These are phyloP conservation scores for Wickerhamomyces sydowiorum DNA, from an alignment of 805 yeast genomes.

Conservation along the genomic window DNA sequence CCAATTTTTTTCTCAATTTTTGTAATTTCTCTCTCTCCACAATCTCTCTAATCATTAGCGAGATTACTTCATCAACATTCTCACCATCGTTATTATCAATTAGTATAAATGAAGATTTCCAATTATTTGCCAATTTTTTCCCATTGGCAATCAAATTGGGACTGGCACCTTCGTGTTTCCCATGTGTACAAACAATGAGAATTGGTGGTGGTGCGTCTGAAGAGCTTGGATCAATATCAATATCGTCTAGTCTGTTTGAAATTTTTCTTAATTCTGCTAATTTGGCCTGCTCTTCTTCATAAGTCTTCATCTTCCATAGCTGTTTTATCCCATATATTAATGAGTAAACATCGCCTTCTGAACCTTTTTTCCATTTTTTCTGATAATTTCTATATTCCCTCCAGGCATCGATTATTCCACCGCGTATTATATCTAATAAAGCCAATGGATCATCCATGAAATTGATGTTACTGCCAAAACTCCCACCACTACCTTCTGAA, in stretches of 20 bases:
- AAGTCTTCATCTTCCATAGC: constrained; percentile 42
- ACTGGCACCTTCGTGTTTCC: constrained; percentile 49
- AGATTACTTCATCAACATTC: constrained; percentile 51
- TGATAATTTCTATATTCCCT: constrained; percentile 53
- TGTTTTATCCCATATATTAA: constrained; percentile 50
- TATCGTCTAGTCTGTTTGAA: constrained; percentile 24
- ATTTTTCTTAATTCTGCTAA: constrained; percentile 25
- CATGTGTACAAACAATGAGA: constrained; percentile 61
- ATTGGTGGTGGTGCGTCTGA: constrained; percentile 57
- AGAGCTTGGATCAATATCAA: constrained; percentile 29
- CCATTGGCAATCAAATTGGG: constrained; percentile 59
- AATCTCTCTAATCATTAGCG: constrained; percentile 54
- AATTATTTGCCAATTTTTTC: constrained; percentile 43
- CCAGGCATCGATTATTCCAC: constrained; percentile 70
- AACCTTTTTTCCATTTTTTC: constrained; percentile 53
- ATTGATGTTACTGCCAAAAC: background rate
- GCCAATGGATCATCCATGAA: constrained; percentile 13
- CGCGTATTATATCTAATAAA: constrained; percentile 39
- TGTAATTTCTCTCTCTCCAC: constrained; percentile 38
- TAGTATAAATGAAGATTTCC: constrained; percentile 64
- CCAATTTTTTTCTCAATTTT: constrained; percentile 8
- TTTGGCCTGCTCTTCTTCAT: constrained; percentile 25
- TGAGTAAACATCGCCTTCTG: constrained; percentile 64
- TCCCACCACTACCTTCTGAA: constrained; percentile 1
- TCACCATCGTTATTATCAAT: constrained; percentile 48